These are phyloP conservation scores for Artemisia tridentata DNA, from an alignment of 129 eudicot species.

Conservation along the genomic window DNA sequence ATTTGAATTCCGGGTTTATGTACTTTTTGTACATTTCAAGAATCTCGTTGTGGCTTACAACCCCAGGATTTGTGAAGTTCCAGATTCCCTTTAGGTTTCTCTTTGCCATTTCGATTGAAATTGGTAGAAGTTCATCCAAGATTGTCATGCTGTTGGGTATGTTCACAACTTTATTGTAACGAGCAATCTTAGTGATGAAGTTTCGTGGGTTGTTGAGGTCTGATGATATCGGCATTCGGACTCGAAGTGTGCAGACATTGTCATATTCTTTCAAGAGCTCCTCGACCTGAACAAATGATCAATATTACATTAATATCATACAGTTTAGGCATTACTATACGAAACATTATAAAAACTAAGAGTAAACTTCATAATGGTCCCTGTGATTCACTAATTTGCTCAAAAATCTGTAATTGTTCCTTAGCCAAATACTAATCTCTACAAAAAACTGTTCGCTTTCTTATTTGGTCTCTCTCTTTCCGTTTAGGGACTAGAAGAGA, in stretches of 20 bases:
- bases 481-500: too few relatives aligned
- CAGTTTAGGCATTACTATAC: background rate
- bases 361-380: too few relatives aligned
- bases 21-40: conserved; percentile 87
- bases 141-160: conserved; percentile 98
- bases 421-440: too few relatives aligned
- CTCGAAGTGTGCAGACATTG: conserved; percentile 94
- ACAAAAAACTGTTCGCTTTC: too few relatives aligned
- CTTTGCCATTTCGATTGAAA: conserved; percentile 94
- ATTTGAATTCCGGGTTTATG: conserved; percentile 68
- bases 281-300: conserved; percentile 49
- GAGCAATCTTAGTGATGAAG: conserved; percentile 87
- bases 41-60: conserved; percentile 90
- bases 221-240: conserved; percentile 94
- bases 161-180: conserved; percentile 81
- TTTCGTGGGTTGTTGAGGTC: conserved; percentile 97
- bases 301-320: background rate
- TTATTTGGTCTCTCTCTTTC: too few relatives aligned
- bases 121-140: conserved; percentile 91
- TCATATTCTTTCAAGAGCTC: conserved; percentile 81
- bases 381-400: too few relatives aligned
- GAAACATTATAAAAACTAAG: too few relatives aligned
- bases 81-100: conserved; percentile 82
- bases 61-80: conserved; percentile 98
- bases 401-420: too few relatives aligned